Percentiles rank a stretch among this genome's conserved stretches.
Evolutionary conservation across 768 basidiomycete genomes (phyloP).

Genomic region (Trametes coccinea): DNA sequence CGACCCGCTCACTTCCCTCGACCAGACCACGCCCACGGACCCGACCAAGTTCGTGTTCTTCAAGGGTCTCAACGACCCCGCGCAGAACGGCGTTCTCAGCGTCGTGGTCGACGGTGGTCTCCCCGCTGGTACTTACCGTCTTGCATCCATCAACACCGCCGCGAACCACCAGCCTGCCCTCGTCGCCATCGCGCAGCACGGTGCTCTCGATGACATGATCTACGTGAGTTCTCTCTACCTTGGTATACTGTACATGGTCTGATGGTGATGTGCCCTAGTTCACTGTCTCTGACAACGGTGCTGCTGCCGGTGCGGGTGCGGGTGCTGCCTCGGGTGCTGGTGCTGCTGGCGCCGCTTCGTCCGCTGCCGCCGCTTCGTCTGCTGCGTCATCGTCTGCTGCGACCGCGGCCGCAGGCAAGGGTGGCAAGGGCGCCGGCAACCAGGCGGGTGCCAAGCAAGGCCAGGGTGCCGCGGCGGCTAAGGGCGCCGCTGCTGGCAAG

Average conservation of each 20-base stretch:
- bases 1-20: slow-evolving; percentile 48
- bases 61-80: slow-evolving; percentile 49
- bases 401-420: slow-evolving; percentile 17
- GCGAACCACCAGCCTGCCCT: slow-evolving; percentile 45
- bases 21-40: slow-evolving; percentile 48
- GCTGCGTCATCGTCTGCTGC: slow-evolving; percentile 1
- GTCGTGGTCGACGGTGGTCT: slow-evolving; percentile 44
- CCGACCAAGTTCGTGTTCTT: slow-evolving; percentile 59
- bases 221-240: slow-evolving; percentile 32
- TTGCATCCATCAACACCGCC: slow-evolving; percentile 46
- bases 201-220: slow-evolving; percentile 40
- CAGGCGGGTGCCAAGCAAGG: slow-evolving; percentile 1
- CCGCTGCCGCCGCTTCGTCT: slow-evolving; percentile 1
- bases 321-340: slow-evolving; percentile 9
- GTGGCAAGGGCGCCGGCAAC: slow-evolving; percentile 12
- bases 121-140: slow-evolving; percentile 43
- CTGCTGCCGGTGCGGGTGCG: background rate
- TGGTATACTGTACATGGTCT: background rate
- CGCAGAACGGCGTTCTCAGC: slow-evolving; percentile 43
- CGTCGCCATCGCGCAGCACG: slow-evolving; percentile 45
- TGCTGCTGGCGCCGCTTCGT: background rate
- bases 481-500: slow-evolving; percentile 5
- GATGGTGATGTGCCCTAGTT: slow-evolving; percentile 18
- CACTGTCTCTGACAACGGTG: slow-evolving; percentile 25
- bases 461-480: too few species aligned